Evolutionary conservation across 1,284 basidiomycete genomes (phyloP).

Genomic region (Leccinum subrobustum): DNA sequence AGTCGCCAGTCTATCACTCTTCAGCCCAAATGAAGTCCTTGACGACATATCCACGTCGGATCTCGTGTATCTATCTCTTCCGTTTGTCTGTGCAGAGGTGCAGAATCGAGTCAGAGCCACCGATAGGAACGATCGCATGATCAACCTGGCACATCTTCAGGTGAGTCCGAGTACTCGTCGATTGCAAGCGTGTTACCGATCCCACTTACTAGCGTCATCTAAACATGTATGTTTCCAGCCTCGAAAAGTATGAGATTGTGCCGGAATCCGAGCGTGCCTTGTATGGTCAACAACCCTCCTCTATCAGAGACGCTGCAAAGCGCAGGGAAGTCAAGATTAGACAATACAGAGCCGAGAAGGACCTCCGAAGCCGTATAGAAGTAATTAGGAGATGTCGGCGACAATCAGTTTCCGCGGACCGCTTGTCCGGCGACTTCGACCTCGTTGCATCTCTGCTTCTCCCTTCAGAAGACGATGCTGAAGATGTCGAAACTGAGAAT

Average conservation of each 20-base stretch:
- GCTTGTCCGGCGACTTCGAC: constrained; percentile 51
- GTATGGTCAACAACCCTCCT: constrained; percentile 46
- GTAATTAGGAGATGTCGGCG: constrained; percentile 52
- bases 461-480: constrained; percentile 45
- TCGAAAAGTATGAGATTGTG: constrained; percentile 73
- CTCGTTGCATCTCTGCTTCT: constrained; percentile 64
- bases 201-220: constrained; percentile 50
- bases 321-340: constrained; percentile 85
- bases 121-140: constrained; percentile 59
- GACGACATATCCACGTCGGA: constrained; percentile 85
- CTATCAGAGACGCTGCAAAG: constrained; percentile 61
- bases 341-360: constrained; percentile 84
- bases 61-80: constrained; percentile 78
- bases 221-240: constrained; percentile 50
- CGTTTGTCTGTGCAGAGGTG: constrained; percentile 74
- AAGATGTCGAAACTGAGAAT: constrained; percentile 62
- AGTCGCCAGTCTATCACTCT: constrained; percentile 64
- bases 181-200: constrained; percentile 23
- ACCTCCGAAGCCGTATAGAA: constrained; percentile 67
- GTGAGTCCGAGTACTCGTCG: constrained; percentile 41
- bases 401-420: constrained; percentile 37
- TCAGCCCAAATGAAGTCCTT: constrained; percentile 83
- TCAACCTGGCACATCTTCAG: constrained; percentile 55
- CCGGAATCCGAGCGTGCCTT: constrained; percentile 59
- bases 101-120: constrained; percentile 62